Conservation (phyloP, 2,329 filamentous ascomycete genomes). For the Pyrenophora seminiperda region DNA sequence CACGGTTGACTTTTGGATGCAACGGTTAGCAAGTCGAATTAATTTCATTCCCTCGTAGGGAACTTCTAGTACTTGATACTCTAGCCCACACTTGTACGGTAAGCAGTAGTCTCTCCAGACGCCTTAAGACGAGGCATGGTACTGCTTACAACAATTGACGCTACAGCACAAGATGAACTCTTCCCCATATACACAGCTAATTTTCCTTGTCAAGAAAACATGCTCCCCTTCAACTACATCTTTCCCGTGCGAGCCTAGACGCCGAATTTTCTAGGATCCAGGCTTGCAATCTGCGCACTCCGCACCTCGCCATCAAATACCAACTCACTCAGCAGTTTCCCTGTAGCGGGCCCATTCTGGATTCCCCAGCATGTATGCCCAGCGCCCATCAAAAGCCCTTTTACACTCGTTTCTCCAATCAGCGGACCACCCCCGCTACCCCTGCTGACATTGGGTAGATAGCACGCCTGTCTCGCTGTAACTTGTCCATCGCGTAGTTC, state of each 20-base stretch:
- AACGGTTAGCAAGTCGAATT: too few relatives aligned
- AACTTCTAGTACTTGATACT: too few relatives aligned
- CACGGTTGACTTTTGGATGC: too few relatives aligned
- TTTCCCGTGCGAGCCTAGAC: neutral
- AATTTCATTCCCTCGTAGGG: too few relatives aligned
- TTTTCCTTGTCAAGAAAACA: too few relatives aligned
- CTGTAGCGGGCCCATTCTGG: slow-evolving; percentile 87
- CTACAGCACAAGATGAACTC: too few relatives aligned
- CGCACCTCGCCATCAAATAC: slow-evolving; percentile 52
- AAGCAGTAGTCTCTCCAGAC: too few relatives aligned
- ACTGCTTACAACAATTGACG: too few relatives aligned
- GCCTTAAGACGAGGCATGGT: too few relatives aligned
- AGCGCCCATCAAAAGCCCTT: slow-evolving; percentile 78
- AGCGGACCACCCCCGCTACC: slow-evolving; percentile 68
- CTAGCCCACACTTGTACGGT: too few relatives aligned
- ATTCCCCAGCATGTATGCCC: slow-evolving; percentile 99
- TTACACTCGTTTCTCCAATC: slow-evolving; percentile 73
- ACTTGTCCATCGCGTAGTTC: slow-evolving; percentile 59
- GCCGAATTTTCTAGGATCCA: slow-evolving; percentile 49
- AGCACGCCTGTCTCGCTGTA: slow-evolving; percentile 84
- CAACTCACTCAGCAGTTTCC: slow-evolving; percentile 53
- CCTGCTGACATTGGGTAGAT: slow-evolving; percentile 75
- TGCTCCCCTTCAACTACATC: too few relatives aligned
- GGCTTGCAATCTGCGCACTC: slow-evolving; percentile 50
- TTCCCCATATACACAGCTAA: too few relatives aligned